Evolutionary conservation across 768 basidiomycete genomes (phyloP).

Genomic region (Trametes punicea): DNA sequence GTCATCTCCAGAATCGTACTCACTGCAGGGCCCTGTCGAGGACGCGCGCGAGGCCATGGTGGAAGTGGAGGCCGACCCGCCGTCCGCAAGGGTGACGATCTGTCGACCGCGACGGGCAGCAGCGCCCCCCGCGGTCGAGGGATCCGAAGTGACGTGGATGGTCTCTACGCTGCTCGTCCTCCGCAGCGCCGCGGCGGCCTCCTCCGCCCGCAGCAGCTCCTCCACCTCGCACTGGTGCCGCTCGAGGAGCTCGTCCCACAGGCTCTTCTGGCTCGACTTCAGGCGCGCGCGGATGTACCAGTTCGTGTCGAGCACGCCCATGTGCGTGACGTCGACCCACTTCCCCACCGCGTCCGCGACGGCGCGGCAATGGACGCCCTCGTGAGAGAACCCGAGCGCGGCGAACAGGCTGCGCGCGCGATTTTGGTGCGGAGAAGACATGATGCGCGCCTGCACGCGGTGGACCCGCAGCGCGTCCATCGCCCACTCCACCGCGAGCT

Average conservation of each 20-base stretch:
- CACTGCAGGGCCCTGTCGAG: neutral
- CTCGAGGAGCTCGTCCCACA: conserved; percentile 29
- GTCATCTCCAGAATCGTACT: neutral
- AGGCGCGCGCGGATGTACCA: conserved; percentile 18
- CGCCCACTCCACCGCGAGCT: conserved; percentile 42
- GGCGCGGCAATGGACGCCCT: conserved; percentile 58
- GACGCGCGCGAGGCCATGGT: neutral
- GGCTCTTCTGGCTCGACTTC: neutral
- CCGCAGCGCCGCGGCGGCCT: neutral
- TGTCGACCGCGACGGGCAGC: no score
- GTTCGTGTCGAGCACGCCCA: conserved; percentile 27
- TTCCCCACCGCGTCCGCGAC: conserved; percentile 41
- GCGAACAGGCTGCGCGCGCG: conserved; percentile 48
- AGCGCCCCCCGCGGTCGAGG: neutral
- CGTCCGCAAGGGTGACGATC: neutral
- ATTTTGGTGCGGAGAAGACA: conserved; percentile 43
- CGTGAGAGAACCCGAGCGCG: conserved; percentile 52
- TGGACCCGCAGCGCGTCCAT: conserved; percentile 46
- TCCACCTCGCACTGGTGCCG: conserved; percentile 26
- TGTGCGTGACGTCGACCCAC: conserved; percentile 26
- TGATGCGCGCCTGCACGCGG: conserved; percentile 48
- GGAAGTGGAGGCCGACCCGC: neutral
- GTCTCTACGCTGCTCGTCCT: conserved; percentile 21
- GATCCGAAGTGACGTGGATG: neutral
- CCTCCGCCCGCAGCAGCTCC: conserved; percentile 25